These are phyloP conservation scores for Strobilomyces dryophilus DNA, from an alignment of 768 basidiomycete species.

Conservation along the genomic window DNA sequence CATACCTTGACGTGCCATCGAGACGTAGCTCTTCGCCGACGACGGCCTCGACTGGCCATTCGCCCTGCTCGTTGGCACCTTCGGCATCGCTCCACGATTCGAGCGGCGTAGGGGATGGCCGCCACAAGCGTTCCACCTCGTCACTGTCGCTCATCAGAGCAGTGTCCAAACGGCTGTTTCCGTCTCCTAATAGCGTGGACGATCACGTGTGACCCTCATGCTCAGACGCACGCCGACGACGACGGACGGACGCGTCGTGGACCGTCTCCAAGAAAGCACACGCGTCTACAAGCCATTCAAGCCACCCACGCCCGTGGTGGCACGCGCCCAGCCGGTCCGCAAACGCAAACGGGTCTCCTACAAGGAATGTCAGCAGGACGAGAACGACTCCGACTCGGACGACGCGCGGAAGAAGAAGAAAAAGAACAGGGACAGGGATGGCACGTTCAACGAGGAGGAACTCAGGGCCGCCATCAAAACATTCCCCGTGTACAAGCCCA, in stretches of 20 bases:
- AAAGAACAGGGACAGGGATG: conserved; percentile 54
- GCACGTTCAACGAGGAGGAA: conserved; percentile 60
- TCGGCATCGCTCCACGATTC: conserved; percentile 32
- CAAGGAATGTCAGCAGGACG: conserved; percentile 62
- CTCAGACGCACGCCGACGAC: conserved; percentile 67
- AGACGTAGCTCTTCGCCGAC: conserved; percentile 31
- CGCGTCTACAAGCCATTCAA: conserved; percentile 82
- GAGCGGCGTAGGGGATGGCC: conserved; percentile 26
- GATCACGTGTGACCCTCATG: conserved; percentile 42
- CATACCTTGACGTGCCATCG: conserved; percentile 27
- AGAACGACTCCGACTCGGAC: conserved; percentile 55
- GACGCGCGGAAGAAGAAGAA: conserved; percentile 52
- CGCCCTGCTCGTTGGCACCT: conserved; percentile 28
- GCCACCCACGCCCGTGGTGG: conserved; percentile 50
- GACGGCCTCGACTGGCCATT: conserved; percentile 28
- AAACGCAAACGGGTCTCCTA: conserved; percentile 90
- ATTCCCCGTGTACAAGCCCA: conserved; percentile 79
- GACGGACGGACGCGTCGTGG: conserved; percentile 61
- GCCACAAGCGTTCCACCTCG: conserved; percentile 19
- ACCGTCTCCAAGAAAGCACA: conserved; percentile 65
- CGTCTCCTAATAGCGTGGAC: neutral
- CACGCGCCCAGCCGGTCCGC: conserved; percentile 60
- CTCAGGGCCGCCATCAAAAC: conserved; percentile 59
- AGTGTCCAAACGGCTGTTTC: neutral
- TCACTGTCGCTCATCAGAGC: neutral